Evolutionary conservation across 1,284 basidiomycete species (phyloP).

Genomic region (Rhodofomes roseus): DNA sequence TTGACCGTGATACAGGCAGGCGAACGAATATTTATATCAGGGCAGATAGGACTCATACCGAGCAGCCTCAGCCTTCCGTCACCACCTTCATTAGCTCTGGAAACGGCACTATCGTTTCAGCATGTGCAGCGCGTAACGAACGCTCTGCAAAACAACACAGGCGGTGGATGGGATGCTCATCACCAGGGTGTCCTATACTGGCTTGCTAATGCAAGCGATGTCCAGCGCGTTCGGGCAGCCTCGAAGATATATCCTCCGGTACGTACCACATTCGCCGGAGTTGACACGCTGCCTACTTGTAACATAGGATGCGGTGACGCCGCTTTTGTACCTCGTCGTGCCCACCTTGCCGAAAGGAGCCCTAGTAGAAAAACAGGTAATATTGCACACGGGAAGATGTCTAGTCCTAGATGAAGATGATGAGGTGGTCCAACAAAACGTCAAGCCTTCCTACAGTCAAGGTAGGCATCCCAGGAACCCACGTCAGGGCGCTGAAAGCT

Average conservation of each 20-base stretch:
- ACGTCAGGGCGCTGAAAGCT: slow-evolving; percentile 2
- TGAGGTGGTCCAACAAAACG: slow-evolving; percentile 32
- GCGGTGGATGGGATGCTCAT: slow-evolving; percentile 61
- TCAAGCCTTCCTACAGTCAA: slow-evolving; percentile 34
- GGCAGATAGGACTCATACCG: slow-evolving; percentile 92
- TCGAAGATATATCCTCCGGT: slow-evolving; percentile 29
- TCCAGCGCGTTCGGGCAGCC: slow-evolving; percentile 41
- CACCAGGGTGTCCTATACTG: slow-evolving; percentile 67
- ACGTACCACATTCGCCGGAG: not conserved
- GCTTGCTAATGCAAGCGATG: slow-evolving; percentile 40
- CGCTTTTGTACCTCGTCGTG: slow-evolving; percentile 67
- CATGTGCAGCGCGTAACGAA: slow-evolving; percentile 72
- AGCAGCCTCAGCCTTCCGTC: slow-evolving; percentile 66
- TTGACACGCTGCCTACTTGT: not conserved
- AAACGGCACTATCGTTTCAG: slow-evolving; percentile 77
- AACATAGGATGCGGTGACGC: slow-evolving; percentile 25
- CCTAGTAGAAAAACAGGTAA: slow-evolving; percentile 66
- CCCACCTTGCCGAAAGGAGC: slow-evolving; percentile 77
- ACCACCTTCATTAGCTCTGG: slow-evolving; percentile 51
- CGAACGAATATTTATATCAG: slow-evolving; percentile 82
- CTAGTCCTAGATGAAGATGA: slow-evolving; percentile 44
- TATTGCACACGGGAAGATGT: slow-evolving; percentile 62
- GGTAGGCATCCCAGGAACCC: slow-evolving; percentile 29
- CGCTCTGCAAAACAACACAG: slow-evolving; percentile 52
- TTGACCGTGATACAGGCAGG: slow-evolving; percentile 47